Evolutionary conservation across 208 protist species (phyloP), one percentile per base, ranked within the genome.

Genomic region (Leishmania amazonensis): DNA sequence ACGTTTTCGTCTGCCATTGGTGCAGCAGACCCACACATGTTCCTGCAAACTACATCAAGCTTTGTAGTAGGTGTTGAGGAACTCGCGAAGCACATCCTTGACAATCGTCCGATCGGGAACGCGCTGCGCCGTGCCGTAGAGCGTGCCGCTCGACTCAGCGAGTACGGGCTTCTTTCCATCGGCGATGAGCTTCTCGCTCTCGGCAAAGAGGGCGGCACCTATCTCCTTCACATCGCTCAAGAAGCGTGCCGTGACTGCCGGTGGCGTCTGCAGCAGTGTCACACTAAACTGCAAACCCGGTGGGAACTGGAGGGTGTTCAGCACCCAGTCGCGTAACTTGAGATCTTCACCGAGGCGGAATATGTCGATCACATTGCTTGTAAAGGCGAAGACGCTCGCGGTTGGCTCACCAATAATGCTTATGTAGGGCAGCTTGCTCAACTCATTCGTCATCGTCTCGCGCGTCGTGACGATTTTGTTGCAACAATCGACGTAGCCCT

Each of bases 261-360:
- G 80, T 24, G 85, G 77, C n/a, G 96, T 95, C 79, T 98, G 96
- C 53, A 98, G 84, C 51, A 96, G 49, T 24, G 97, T 99, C 8
- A 98, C 88, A 79, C 94, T 97, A 75, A 98, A 95, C 88, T 99
- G 97, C 64, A 99, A 88, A 53, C 93, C 95, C 17, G 95, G 92
- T 0, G 97, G 97, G 84, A 97, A 98, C 87, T 99, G 98, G 0
- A 99, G 89, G 24, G 80, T 80, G 86, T 99, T 99, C 49, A 99
- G 90, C 72, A 95, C 85, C 98, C 98, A 99, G 0, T 97, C 98
- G 13, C 92, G 88, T 47, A 94, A 86, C 38, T 87, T 86, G 65
- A 99, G 83, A n/a, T 74, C 79, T 19, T 95, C 89, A 21, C 90
- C 91, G 1, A 99, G 76, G 40, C 87, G 88, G 85, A 98, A 99